Evolutionary conservation across 805 yeast genomes (phyloP), one percentile per base, ranked within the genome.

Genomic region (Candida lessepsii): DNA sequence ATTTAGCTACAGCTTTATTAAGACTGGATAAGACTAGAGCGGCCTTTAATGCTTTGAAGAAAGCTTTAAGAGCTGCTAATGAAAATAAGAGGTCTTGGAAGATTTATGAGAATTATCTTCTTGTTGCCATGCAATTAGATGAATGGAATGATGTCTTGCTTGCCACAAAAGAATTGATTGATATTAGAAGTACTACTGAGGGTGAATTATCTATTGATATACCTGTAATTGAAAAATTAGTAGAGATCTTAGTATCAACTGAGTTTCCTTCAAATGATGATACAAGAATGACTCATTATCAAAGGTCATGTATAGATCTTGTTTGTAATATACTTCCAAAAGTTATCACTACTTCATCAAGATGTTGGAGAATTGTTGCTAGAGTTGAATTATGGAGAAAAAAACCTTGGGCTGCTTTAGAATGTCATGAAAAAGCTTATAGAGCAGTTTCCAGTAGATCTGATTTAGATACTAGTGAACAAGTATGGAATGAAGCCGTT

Each of bases 61-160:
- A 80, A 47, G 96, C 98, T 0, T 73, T 86, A 14, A 67, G 83
- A 29, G 72, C 73, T 23, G 83, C 88, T 26, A 82, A 80, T 34
- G 78, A 80, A 18, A 70, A 73, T 9, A 80, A 78, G 49, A 77
- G 76, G 39, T 86, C 90, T 36, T 86, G 97, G 96, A 78, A 86
- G 51, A 80, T 93, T 24, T 90, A 91, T 85, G 93, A 88, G 52
- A 93, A 93, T 57, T 88, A 80, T 53, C 66, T 87, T 55, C 69
- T 80, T 20, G 91, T 91, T 16, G 95, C 97, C 0, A 81, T 82
- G 19, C 86, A 81, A 55, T 65, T 90, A 31, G 71, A 76, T n/a
- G 86, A 86, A 53, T 93, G 98, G 97, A 81, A 76, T 46, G 96
- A 88, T 42, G 96, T 86, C 3, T 67, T 90, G 14, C 62, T 76